Conservation (phyloP, 2,329 filamentous ascomycete species). For the Colletotrichum sojae region DNA sequence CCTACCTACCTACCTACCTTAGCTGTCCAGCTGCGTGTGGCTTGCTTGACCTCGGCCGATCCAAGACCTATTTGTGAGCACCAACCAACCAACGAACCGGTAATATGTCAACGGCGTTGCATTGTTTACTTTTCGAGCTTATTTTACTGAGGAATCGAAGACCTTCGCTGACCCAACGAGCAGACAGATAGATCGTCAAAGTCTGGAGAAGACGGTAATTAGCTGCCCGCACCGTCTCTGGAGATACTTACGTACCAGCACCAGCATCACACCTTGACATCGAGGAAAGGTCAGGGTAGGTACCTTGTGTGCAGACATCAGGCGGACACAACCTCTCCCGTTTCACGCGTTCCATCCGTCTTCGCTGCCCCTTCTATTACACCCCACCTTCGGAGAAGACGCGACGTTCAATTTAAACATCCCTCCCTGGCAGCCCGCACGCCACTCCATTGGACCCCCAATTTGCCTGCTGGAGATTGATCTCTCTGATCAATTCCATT, state of each 20-base stretch:
- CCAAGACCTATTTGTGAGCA: too few relatives aligned
- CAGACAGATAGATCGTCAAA: too few relatives aligned
- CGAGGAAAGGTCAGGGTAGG: neutral
- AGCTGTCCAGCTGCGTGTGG: too few relatives aligned
- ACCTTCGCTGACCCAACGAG: neutral
- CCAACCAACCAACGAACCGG: too few relatives aligned
- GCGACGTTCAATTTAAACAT: conserved; percentile 41
- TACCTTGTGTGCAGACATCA: neutral
- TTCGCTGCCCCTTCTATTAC: conserved; percentile 1
- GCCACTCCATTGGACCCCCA: conserved; percentile 39
- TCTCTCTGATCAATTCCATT: conserved; percentile 28
- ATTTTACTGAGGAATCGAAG: too few relatives aligned
- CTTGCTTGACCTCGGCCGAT: too few relatives aligned
- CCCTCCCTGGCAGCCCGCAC: conserved; percentile 29
- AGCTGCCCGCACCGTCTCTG: neutral
- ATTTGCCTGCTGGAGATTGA: conserved; percentile 39
- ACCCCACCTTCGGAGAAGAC: conserved; percentile 36
- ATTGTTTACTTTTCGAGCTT: conserved; percentile 3
- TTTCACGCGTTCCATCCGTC: conserved; percentile 31
- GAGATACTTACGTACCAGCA: neutral
- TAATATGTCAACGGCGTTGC: conserved; percentile 1
- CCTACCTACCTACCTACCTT: too few relatives aligned
- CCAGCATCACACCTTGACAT: neutral
- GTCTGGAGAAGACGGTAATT: conserved; percentile 18
- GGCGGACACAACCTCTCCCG: conserved; percentile 5